Base-by-base conservation (phyloP, 371 early-diverging fungal species). In the Mortierella sp. region DNA sequence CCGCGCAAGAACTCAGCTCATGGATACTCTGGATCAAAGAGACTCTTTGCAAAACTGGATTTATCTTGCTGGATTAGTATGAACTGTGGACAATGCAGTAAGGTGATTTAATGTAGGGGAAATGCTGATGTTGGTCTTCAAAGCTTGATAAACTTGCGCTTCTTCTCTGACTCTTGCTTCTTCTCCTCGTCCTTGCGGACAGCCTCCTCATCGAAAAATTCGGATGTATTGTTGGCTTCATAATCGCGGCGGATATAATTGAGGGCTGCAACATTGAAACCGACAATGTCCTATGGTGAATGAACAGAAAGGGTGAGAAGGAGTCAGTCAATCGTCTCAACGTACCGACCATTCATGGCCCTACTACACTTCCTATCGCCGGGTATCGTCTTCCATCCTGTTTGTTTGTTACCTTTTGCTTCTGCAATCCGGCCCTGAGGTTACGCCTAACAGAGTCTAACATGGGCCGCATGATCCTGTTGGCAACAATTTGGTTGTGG, bases 401-500 rank as follows among this genome's bases (percentile, higher is more conserved):
- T 3, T 22, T 3, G 47, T 34, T 28, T 29, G 29, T 47, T 65
- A 82, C 88, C 54, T 93, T 89, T 71, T 94, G 90, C 37, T 81
- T 80, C 41, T 87, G 81, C 29, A 96, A 82, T 46, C 81, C 83
- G 1, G 78, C 63, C 24, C 91, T 85, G 51, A 95, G 74, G 46
- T 88, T 80, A 41, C 78, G 66, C 37, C 91, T 87, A 57, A 96
- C 89, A 14, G 87, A 86, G 52, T 87, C 88, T n/a, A 97, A 83
- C 81, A 87, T 87, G 50, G 88, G 84, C 19, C 91, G 90, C 88
- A 94, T 85, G 51, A 88, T 72, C 49, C 92, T 87, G 52, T 90
- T 91, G 17, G 92, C 86, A 10, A 86, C 90, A 46, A 95, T 88
- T 82, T 93, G 94, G 72, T 88, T 85, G 73, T 95, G 95, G 79